These are phyloP conservation scores for Rhizophagus prolifer DNA, from an alignment of 192 early-diverging fungal genomes.

Conservation along the genomic window DNA sequence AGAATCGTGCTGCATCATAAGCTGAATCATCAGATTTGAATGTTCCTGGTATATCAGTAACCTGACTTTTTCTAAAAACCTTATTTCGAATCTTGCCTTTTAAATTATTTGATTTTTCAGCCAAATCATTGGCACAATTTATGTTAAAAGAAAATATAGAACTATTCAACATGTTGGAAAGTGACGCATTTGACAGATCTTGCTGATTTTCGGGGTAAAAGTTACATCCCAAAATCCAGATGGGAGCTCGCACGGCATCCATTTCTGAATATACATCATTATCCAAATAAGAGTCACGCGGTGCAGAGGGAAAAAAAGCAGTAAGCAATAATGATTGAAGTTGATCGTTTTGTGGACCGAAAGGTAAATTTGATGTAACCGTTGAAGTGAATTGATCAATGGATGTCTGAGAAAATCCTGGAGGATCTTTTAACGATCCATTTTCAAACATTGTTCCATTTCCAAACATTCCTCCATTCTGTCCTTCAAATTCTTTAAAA, in stretches of 20 bases:
- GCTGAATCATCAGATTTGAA: slow-evolving; percentile 14
- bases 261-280: slow-evolving; percentile 44
- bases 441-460: background rate
- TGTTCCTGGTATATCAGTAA: slow-evolving; percentile 13
- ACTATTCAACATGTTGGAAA: slow-evolving; percentile 47
- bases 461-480: background rate
- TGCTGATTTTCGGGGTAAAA: slow-evolving; percentile 43
- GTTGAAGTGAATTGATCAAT: slow-evolving; percentile 13
- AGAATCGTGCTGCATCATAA: slow-evolving; percentile 4
- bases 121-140: slow-evolving; percentile 36
- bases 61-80: background rate
- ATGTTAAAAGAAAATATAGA: slow-evolving; percentile 48
- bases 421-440: slow-evolving; percentile 29
- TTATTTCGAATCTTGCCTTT: background rate
- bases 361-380: slow-evolving; percentile 39
- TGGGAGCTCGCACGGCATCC: slow-evolving; percentile 51
- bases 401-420: slow-evolving; percentile 30
- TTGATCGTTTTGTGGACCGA: slow-evolving; percentile 58
- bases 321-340: slow-evolving; percentile 46
- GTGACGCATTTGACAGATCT: slow-evolving; percentile 28
- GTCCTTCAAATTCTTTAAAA: background rate
- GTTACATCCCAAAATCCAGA: slow-evolving; percentile 42
- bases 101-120: slow-evolving; percentile 25
- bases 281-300: slow-evolving; percentile 39
- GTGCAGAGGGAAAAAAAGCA: slow-evolving; percentile 47